A percentile compares a stretch with the other conserved stretches of the same genome.
Conservation (phyloP, 208 protist genomes). For the Leishmania turanica region DNA sequence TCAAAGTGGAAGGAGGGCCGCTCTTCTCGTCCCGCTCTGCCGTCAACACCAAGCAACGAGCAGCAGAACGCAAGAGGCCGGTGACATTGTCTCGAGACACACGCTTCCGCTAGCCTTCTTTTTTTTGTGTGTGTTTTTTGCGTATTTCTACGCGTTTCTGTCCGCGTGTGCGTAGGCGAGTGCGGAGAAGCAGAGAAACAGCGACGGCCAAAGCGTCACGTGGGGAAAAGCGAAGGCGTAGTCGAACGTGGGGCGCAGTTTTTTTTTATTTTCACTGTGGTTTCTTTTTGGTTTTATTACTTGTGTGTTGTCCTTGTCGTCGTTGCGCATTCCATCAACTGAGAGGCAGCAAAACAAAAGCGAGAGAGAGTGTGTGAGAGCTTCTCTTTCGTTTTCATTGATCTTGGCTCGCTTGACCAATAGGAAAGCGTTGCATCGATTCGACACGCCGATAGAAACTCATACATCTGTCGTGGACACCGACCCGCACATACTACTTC, state of each 20-base stretch:
- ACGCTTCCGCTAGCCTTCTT: not conserved
- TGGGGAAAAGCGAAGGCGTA: not conserved
- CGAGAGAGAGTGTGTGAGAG: too few species aligned
- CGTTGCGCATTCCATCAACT: too few species aligned
- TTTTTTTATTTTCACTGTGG: too few species aligned
- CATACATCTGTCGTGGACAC: not conserved
- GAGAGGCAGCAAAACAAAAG: too few species aligned
- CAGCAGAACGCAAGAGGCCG: not conserved
- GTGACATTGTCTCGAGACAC: not conserved
- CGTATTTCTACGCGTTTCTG: not conserved
- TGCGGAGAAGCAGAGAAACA: too few species aligned
- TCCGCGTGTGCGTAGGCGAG: not conserved
- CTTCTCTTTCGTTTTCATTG: not conserved
- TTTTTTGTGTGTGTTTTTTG: conserved; percentile 11
- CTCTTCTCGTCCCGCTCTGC: not conserved
- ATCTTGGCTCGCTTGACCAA: not conserved
- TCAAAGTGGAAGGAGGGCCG: not conserved
- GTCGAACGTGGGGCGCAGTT: not conserved
- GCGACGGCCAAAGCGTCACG: too few species aligned
- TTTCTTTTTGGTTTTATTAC: too few species aligned
- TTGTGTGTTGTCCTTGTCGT: too few species aligned
- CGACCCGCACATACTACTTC: not conserved
- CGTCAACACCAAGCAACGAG: not conserved
- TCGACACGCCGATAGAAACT: not conserved
- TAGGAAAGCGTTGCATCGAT: not conserved